These are phyloP conservation scores for Yarrowia yakushimensis DNA, from an alignment of 805 yeast species.

Conservation along the genomic window DNA sequence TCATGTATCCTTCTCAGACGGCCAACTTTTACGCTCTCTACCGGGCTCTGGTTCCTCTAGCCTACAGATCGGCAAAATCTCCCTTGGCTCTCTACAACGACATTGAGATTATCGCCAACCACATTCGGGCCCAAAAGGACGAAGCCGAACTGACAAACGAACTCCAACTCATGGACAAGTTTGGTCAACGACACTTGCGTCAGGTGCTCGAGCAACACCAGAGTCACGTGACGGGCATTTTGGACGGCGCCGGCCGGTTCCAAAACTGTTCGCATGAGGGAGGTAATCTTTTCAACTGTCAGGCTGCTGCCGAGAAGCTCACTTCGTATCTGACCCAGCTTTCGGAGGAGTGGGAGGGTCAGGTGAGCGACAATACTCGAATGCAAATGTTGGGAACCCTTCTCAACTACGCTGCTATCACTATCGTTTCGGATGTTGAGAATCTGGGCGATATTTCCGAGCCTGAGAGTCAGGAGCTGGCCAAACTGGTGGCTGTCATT, in stretches of 20 bases:
- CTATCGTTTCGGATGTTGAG: conserved; percentile 30
- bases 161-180: conserved; percentile 16
- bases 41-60: conserved; percentile 30
- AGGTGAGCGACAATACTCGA: background rate
- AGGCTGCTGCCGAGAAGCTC: conserved; percentile 28
- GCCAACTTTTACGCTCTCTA: conserved; percentile 30
- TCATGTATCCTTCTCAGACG: conserved; percentile 19
- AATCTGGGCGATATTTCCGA: conserved; percentile 35
- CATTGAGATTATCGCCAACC: background rate
- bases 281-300: conserved; percentile 27
- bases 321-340: conserved; percentile 24
- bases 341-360: conserved; percentile 26
- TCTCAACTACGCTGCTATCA: conserved; percentile 33
- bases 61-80: conserved; percentile 26
- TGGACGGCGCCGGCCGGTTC: conserved; percentile 30
- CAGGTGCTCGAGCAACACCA: conserved; percentile 22
- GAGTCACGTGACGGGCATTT: background rate
- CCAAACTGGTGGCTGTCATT: conserved; percentile 28
- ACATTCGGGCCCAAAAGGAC: background rate
- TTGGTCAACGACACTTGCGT: conserved; percentile 24
- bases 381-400: conserved; percentile 29
- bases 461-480: conserved; percentile 32
- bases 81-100: conserved; percentile 23
- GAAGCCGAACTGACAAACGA: conserved; percentile 30
- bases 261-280: conserved; percentile 27